Percentiles rank a stretch among this genome's conserved stretches.
Evolutionary conservation across 2,329 filamentous ascomycete species (phyloP).

Genomic region (Cyphellophora europaea): DNA sequence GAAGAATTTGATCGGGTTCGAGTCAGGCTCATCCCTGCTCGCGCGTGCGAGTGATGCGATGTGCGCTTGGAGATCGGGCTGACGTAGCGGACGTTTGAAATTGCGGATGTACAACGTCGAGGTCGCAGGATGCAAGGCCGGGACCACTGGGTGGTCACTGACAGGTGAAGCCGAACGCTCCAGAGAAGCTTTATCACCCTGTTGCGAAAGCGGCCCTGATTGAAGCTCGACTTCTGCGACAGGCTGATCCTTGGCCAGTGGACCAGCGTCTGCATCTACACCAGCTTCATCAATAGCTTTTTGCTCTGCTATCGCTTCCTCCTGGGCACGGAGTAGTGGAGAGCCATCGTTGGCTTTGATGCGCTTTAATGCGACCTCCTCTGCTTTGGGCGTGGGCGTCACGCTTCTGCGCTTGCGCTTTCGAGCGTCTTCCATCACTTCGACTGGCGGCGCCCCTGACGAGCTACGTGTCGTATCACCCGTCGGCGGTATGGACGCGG

Average conservation of each 20-base stretch:
- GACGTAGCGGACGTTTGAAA: slow-evolving; percentile 77
- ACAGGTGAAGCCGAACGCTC: slow-evolving; percentile 26
- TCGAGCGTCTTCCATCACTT: slow-evolving; percentile 44
- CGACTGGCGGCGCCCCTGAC: slow-evolving; percentile 11
- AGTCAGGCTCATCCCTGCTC: slow-evolving; percentile 35
- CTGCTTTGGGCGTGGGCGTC: slow-evolving; percentile 48
- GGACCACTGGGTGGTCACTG: slow-evolving; percentile 31
- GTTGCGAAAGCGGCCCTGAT: slow-evolving; percentile 7
- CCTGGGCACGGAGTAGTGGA: neutral
- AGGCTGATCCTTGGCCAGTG: neutral
- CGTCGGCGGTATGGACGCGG: neutral
- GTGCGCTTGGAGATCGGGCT: slow-evolving; percentile 56
- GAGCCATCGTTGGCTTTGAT: slow-evolving; percentile 8
- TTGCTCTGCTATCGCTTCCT: neutral
- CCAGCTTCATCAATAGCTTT: neutral
- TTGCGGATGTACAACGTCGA: slow-evolving; percentile 79
- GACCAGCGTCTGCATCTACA: neutral
- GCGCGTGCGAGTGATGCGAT: slow-evolving; percentile 60
- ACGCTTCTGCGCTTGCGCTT: slow-evolving; percentile 60
- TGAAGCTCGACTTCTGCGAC: neutral
- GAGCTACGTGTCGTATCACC: slow-evolving; percentile 3
- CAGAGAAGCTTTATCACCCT: slow-evolving; percentile 13
- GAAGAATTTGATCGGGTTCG: slow-evolving; percentile 55
- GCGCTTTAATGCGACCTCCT: slow-evolving; percentile 48
- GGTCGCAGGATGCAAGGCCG: slow-evolving; percentile 63